Percentiles rank a stretch among this genome's conserved stretches.
Conservation (phyloP, 768 basidiomycete genomes). For the Russula sp. region DNA sequence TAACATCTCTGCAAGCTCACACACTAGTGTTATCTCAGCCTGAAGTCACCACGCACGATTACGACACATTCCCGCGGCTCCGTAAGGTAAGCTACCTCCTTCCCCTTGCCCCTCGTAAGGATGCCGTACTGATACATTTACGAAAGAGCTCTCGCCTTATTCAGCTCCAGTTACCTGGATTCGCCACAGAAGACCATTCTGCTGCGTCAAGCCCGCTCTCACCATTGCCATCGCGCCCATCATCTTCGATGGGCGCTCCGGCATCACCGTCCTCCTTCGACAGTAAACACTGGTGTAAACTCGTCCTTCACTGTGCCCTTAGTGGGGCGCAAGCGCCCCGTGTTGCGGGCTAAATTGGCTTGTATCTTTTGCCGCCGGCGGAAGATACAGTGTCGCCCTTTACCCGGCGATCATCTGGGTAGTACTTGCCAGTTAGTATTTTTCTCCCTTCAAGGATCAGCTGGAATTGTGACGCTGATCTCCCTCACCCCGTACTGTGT, state of each 20-base stretch:
- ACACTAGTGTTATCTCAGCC: no score
- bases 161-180: slow-evolving; percentile 17
- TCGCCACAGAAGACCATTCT: slow-evolving; percentile 19
- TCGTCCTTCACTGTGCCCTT: slow-evolving; percentile 23
- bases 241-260: slow-evolving; percentile 25
- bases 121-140: slow-evolving; percentile 10
- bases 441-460: neutral
- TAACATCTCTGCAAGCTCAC: slow-evolving; percentile 8
- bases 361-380: slow-evolving; percentile 29
- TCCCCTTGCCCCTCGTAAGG: no score
- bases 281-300: neutral
- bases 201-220: slow-evolving; percentile 26
- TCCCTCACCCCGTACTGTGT: neutral
- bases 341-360: slow-evolving; percentile 24
- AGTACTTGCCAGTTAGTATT: slow-evolving; percentile 22
- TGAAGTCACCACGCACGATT: no score
- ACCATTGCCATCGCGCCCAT: slow-evolving; percentile 20
- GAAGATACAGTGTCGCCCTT: slow-evolving; percentile 27
- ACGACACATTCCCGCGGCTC: no score
- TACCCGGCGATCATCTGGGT: slow-evolving; percentile 10
- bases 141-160: neutral
- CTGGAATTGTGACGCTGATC: neutral
- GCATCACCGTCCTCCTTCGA: slow-evolving; percentile 1
- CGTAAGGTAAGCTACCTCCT: no score
- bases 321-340: slow-evolving; percentile 26